Evolutionary conservation across 164 flowering plant genomes (phyloP).

Genomic region (Chimonanthus salicifolius): DNA sequence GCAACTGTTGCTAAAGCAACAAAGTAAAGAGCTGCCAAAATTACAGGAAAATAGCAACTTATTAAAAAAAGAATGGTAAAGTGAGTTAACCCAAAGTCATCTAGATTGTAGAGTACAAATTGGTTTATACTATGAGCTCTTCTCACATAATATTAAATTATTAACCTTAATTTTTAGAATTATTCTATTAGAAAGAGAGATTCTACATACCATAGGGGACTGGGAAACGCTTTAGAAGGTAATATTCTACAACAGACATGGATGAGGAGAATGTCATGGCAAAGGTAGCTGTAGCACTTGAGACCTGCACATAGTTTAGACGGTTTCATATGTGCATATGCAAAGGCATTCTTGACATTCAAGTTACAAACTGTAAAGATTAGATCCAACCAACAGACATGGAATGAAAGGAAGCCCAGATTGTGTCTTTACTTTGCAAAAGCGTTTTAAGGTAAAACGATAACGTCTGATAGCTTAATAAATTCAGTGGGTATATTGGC

Average conservation of each 20-base stretch:
- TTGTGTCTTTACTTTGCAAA: too few relatives aligned
- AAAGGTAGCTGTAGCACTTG: conserved; percentile 97
- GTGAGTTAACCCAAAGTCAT: not conserved
- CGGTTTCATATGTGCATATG: not conserved
- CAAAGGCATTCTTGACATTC: not conserved
- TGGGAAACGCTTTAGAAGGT: conserved; percentile 87
- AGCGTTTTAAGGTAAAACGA: too few relatives aligned
- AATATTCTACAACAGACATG: conserved; percentile 94
- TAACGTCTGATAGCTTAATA: too few relatives aligned
- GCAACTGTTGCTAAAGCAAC: conserved; percentile 65
- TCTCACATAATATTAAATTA: too few relatives aligned
- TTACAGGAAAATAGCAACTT: not conserved
- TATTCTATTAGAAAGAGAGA: not conserved
- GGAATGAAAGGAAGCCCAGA: too few relatives aligned
- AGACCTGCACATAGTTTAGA: conserved; percentile 49
- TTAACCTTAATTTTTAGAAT: not conserved
- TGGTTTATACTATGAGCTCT: too few relatives aligned
- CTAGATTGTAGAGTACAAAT: too few relatives aligned
- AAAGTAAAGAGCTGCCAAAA: conserved; percentile 67
- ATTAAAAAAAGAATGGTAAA: not conserved
- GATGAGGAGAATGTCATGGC: conserved; percentile 97
- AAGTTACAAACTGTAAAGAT: too few relatives aligned
- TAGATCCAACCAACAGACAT: too few relatives aligned
- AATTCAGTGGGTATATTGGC: too few relatives aligned
- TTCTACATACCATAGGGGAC: conserved; percentile 71